Evolutionary conservation across 129 eudicot species (phyloP).

Genomic region (Centaurea solstitialis): DNA sequence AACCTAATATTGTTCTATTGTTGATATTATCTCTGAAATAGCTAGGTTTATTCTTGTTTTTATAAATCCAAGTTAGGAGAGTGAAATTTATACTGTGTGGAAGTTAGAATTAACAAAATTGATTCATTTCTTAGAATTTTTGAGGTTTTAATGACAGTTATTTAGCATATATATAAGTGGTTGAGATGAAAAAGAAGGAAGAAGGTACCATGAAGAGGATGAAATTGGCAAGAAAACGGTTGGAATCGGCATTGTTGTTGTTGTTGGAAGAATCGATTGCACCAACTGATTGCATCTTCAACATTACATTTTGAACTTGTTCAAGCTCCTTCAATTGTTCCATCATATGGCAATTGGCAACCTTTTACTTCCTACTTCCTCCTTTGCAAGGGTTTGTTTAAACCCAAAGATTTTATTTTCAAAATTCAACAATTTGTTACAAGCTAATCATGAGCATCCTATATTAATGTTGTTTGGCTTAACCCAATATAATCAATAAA

Average conservation of each 20-base stretch:
- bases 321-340: conserved; percentile 71
- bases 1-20: not conserved
- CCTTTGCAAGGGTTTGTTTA: not conserved
- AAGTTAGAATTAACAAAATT: not conserved
- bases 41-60: not conserved
- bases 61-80: not conserved
- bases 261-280: conserved; percentile 30
- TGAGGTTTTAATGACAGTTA: not conserved
- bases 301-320: conserved; percentile 46
- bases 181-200: not conserved
- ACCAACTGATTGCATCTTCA: conserved; percentile 38
- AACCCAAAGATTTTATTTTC: not conserved
- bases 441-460: too few species aligned
- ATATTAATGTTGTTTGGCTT: too few species aligned
- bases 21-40: not conserved
- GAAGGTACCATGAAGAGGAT: conserved; percentile 53
- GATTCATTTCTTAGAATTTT: not conserved
- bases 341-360: conserved; percentile 41
- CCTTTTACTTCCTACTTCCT: not conserved
- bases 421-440: too few species aligned
- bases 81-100: not conserved
- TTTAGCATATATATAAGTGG: not conserved
- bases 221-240: conserved; percentile 71
- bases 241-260: conserved; percentile 42
- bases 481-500: too few species aligned